Evolutionary conservation across 805 yeast species (phyloP), one percentile per base, ranked within the genome.

Genomic region (Tetrapisispora namnaoensis): DNA sequence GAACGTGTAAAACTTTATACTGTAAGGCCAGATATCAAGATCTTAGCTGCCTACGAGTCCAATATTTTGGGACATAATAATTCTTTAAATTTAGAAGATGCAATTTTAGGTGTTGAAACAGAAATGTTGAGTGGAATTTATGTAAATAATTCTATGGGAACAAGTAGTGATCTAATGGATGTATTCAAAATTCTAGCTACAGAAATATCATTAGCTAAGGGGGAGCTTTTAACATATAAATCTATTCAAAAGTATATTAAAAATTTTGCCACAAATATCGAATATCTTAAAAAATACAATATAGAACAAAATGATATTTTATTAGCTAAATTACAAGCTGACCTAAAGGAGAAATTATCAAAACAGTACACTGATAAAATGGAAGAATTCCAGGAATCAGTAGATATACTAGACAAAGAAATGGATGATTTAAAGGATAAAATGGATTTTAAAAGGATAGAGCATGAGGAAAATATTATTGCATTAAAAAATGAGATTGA

Each of bases 41-140:
- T 54, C 6, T 20, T 61, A 52, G 57, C 62, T 18, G 69, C 79
- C 3, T 78, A 78, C 60, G 83, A 79, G 53, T 73, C 74, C 24
- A 83, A 83, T 2, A 68, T 81, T 67, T 81, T 79, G 63, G 82
- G 84, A 24, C 85, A 80, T 59, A 72, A 78, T 18, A 71, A 74
- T 54, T 61, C 67, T 30, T 55, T 68, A 13, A 70, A 68, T 43
- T 53, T 78, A 28, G 83, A 79, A 54, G 82, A 77, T 51, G 65
- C 70, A 37, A 62, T 78, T 11, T 55, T 78, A 30, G 80, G 79
- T 0, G 61, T 74, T 3, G 71, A 71, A 51, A 72, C 75, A 37
- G 71, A 71, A 47, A 69, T 73, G 16, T 67, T 75, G 45, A 70
- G 78, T 14, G 86, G 85, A 1, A 74, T 80, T 39, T 78, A 75